Percentiles rank a stretch among this genome's conserved stretches.
phyloP scores from a whole-genome alignment of 495 filamentous ascomycete genomes.

The Podospora comata region DNA sequence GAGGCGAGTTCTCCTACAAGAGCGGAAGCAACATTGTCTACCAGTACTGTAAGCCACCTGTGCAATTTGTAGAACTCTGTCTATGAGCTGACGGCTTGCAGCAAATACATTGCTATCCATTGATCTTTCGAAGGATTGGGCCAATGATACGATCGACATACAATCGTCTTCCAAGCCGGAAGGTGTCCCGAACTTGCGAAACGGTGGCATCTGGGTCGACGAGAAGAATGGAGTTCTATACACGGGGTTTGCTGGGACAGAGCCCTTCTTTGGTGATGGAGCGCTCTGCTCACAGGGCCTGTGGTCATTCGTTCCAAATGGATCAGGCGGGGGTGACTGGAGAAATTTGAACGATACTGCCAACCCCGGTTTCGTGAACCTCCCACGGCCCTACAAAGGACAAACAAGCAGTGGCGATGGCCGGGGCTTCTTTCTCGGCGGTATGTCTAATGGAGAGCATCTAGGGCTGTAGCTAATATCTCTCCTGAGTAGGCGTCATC shows the following conservation, averaged over 20 bases:
- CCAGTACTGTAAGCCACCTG: constrained; percentile 22
- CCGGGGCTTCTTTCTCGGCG: constrained; percentile 23
- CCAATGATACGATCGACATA: constrained; percentile 16
- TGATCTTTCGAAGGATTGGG: constrained; percentile 23
- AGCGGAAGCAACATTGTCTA: constrained; percentile 13
- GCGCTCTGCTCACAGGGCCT: constrained; percentile 17
- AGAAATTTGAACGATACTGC: constrained; percentile 24
- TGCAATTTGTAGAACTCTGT: background rate
- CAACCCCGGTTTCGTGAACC: constrained; percentile 18
- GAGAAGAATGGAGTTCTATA: constrained; percentile 19
- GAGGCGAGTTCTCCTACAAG: constrained; percentile 25
- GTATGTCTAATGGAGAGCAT: constrained; percentile 11
- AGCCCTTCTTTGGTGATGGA: constrained; percentile 17
- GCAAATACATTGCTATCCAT: constrained; percentile 26
- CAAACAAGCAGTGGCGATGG: constrained; percentile 21
- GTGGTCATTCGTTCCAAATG: constrained; percentile 26
- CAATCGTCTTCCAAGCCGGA: constrained; percentile 21
- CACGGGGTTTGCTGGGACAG: constrained; percentile 25
- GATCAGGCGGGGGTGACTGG: constrained; percentile 19
- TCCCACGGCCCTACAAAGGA: constrained; percentile 20
- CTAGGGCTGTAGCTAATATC: background rate
- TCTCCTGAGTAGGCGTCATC: background rate
- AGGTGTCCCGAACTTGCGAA: constrained; percentile 16
- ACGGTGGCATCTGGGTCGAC: constrained; percentile 28
- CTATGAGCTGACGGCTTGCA: background rate